phyloP scores from a whole-genome alignment of 345 rosid species.

The Linum tenue region DNA sequence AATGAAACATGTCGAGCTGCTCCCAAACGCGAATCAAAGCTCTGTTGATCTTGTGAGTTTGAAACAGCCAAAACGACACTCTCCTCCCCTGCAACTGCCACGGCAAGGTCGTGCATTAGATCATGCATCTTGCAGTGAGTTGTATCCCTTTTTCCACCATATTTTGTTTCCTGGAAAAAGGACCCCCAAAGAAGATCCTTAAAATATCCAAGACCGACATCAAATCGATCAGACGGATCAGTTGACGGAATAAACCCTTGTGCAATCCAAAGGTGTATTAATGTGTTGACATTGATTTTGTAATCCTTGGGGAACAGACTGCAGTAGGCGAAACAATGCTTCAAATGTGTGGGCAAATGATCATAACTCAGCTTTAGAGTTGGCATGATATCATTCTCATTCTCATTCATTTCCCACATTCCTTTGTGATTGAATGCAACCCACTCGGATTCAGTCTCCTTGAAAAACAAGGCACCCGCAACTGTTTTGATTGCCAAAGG shows the following conservation, averaged over 20 bases:
- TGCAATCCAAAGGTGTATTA: slow-evolving; percentile 18
- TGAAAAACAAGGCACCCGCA: slow-evolving; percentile 11
- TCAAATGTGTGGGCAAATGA: not conserved
- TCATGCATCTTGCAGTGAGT: slow-evolving; percentile 21
- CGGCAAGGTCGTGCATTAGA: slow-evolving; percentile 25
- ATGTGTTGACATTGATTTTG: rapidly evolving
- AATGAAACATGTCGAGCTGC: too few relatives aligned
- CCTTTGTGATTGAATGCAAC: slow-evolving; percentile 13
- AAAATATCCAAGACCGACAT: slow-evolving; percentile 12
- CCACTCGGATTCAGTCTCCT: slow-evolving; percentile 10
- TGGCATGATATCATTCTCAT: slow-evolving; percentile 5
- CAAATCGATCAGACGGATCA: not conserved
- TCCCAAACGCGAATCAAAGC: not conserved
- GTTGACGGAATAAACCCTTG: slow-evolving; percentile 11
- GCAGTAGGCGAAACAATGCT: slow-evolving; percentile 15
- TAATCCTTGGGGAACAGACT: slow-evolving; percentile 20
- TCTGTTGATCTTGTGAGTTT: too few relatives aligned
- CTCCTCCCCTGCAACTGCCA: not conserved
- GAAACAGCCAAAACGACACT: not conserved
- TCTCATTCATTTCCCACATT: slow-evolving; percentile 13
- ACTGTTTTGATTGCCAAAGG: slow-evolving; percentile 19
- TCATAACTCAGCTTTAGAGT: slow-evolving; percentile 16
- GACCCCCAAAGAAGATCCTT: slow-evolving; percentile 21
- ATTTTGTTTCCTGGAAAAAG: slow-evolving; percentile 18
- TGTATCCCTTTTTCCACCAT: not conserved